Evolutionary conservation across 2,329 filamentous ascomycete genomes (phyloP).

Genomic region (Monosporascus sp.): DNA sequence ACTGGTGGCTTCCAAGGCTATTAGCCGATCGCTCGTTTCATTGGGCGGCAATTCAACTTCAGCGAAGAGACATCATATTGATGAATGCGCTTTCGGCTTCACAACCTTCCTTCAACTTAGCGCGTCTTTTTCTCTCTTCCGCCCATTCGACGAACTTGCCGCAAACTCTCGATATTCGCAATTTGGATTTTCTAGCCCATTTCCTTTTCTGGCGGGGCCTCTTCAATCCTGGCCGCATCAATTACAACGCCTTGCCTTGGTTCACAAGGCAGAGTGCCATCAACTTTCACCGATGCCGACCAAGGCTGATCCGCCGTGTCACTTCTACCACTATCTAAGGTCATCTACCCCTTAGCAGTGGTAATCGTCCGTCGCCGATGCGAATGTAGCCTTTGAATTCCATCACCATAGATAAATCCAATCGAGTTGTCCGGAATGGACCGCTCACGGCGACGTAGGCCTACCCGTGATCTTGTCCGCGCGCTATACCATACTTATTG

Average conservation of each 20-base stretch:
- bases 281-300: constrained; percentile 36
- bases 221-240: background rate
- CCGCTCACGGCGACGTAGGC: constrained; percentile 59
- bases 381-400: constrained; percentile 42
- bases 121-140: background rate
- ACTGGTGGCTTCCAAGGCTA: background rate
- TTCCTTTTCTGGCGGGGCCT: background rate
- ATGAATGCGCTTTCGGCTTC: background rate
- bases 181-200: background rate
- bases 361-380: constrained; percentile 18
- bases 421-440: constrained; percentile 49
- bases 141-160: background rate
- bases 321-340: constrained; percentile 33
- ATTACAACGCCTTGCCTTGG: constrained; percentile 7
- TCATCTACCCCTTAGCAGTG: constrained; percentile 41
- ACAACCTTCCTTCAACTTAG: background rate
- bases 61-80: background rate
- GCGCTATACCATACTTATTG: constrained; percentile 3
- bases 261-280: constrained; percentile 19
- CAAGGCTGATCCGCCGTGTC: constrained; percentile 35
- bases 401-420: constrained; percentile 20
- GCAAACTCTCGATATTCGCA: background rate
- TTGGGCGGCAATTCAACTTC: background rate
- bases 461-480: background rate
- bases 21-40: background rate